A percentile compares a stretch with the other conserved stretches of the same genome.
These are phyloP conservation scores for Botryotinia globosa DNA, from an alignment of 2,329 filamentous ascomycete genomes.

Conservation along the genomic window DNA sequence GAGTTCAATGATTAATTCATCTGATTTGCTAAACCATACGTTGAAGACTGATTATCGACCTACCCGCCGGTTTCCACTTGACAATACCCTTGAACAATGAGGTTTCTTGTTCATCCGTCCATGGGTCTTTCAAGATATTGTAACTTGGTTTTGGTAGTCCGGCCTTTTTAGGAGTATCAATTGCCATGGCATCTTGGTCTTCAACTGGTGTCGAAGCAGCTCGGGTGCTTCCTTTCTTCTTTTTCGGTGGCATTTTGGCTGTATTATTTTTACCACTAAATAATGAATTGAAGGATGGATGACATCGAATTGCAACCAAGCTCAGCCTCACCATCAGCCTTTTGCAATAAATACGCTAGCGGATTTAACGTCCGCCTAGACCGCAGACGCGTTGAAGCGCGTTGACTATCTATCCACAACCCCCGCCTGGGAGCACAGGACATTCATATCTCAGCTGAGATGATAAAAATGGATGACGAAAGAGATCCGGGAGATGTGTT, in stretches of 20 bases:
- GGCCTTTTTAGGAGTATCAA: slow-evolving; percentile 48
- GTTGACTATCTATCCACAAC: neutral
- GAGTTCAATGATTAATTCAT: slow-evolving; percentile 20
- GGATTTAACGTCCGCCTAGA: neutral
- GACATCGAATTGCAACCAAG: neutral
- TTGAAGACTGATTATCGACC: slow-evolving; percentile 22
- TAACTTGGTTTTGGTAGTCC: slow-evolving; percentile 41
- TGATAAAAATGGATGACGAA: slow-evolving; percentile 38
- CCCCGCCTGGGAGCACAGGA: neutral
- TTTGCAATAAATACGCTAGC: slow-evolving; percentile 3
- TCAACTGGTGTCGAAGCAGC: slow-evolving; percentile 54
- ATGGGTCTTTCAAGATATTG: slow-evolving; percentile 64
- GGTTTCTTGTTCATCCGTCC: slow-evolving; percentile 94
- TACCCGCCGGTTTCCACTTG: slow-evolving; percentile 93
- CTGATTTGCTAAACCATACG: neutral
- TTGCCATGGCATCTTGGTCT: slow-evolving; percentile 60
- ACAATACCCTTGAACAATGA: slow-evolving; percentile 92
- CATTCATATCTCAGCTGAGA: neutral
- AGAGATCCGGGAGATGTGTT: slow-evolving; percentile 53
- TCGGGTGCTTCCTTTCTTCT: slow-evolving; percentile 58
- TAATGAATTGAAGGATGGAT: slow-evolving; percentile 1
- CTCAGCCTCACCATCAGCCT: slow-evolving; percentile 18
- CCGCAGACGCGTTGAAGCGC: slow-evolving; percentile 7
- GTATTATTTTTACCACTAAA: neutral
- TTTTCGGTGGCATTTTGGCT: slow-evolving; percentile 63